Evolutionary conservation across 768 basidiomycete genomes (phyloP), one percentile per base, ranked within the genome.

Genomic region (Rhizopogon vesiculosus): DNA sequence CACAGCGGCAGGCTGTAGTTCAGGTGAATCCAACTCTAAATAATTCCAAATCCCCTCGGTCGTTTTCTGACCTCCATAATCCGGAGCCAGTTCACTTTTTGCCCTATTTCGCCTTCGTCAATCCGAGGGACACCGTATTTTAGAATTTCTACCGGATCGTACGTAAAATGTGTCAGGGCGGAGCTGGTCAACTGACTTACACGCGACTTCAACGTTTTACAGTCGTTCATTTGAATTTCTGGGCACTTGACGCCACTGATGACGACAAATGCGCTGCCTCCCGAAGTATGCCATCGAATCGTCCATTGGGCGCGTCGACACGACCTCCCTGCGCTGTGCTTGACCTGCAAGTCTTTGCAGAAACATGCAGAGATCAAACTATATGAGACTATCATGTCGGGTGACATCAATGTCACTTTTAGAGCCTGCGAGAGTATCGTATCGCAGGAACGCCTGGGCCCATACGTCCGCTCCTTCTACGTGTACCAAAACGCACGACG

Each of bases 331-430:
- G 64, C 74, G 9, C 73, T 85, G 44, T 76, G 75, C 60, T 66
- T 71, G 46, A 75, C 76, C 7, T 79, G 66, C 64, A 81, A 76
- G 65, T 61, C 73, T 9, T 67, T 84, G 50, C 79, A 80, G 56
- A 69, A 65, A 50, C 74, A 75, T 51, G 79, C 82, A 35, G 80
- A 83, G 60, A 59, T 67, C 16, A 69, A 61, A 56, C 64, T 85
- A 40, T 85, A 84, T 65, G 66, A 73, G 19, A 55, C 63, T 22
- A 53, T 81, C 55, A 62, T 69, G 57, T 71, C 80, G 45, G 64
- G 62, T 6, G 77, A 78, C 55, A 61, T 73, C 46, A 54, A 66
- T 19, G 57, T 65, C 43, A 66, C 70, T 15, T 70, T 70, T 59
- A 59, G 66, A 50, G 78, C 73, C 39, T 79, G 74, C 52, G 64